Base-by-base conservation (phyloP, 495 filamentous ascomycete genomes). In the Tuber borchii region DNA sequence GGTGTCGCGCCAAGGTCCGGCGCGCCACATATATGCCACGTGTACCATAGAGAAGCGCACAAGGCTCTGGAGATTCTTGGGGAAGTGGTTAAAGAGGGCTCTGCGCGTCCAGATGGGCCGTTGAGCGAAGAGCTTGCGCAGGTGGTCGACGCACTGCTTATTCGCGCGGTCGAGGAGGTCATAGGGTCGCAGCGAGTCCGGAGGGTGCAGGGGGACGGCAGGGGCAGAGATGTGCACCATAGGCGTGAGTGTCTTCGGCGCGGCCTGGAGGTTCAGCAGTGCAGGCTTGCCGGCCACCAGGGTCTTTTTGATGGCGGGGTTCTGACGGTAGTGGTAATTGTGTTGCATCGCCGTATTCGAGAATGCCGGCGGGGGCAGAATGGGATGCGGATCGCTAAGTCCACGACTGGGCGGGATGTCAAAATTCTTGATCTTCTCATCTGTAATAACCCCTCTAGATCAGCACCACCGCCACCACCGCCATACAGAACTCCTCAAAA, bases 21-120 rank as follows among this genome's bases (percentile, higher is more conserved):
- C 91, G 70, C 89, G 89, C 87, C 97, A 97, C 84, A 92, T 90
- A 84, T 97, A 99, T 12, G 91, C 94, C 1, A 92, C 89, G 78
- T 96, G 81, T 2, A 82, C 82, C 81, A 83, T 83, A 6, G 74
- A 71, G 69, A 83, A 83, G 6, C 82, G 72, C 1, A 83, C 81
- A 1, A 83, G 71, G 31, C 76, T 75, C 45, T 83, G 81, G 14
- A 83, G 82, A 46, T 81, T 81, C 51, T 77, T 76, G 5, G 82
- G 82, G 40, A 83, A 83, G 31, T 87, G 83, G 83, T 96, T 97
- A 80, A 89, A 87, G 72, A 97, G 86, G 4, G 89, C 90, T 71
- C 93, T 89, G 0, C 93, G 90, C 5, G 93, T 97, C 90, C 93
- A 96, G 80, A 97, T 91, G 6, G 94, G 93, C 1, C 95, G 89